phyloP scores from a whole-genome alignment of 768 basidiomycete species.

The Leccinellum rugosiceps region DNA sequence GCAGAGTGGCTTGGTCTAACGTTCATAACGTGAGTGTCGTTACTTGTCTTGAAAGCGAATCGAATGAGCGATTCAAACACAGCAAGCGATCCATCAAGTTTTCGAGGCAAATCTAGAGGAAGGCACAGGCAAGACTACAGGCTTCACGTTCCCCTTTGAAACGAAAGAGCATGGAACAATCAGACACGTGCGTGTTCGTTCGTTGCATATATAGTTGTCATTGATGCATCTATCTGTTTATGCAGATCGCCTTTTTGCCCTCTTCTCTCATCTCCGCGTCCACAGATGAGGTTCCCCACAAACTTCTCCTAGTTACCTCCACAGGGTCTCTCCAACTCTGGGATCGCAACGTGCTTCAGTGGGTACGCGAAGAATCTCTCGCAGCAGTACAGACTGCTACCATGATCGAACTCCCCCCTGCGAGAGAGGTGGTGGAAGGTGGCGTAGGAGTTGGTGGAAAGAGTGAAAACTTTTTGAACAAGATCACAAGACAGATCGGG shows the following conservation, averaged over 20 bases:
- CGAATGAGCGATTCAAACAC: background rate
- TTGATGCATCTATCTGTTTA: background rate
- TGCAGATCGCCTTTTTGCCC: constrained; percentile 50
- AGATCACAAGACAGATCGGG: constrained; percentile 53
- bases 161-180: constrained; percentile 65
- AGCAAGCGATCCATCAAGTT: constrained; percentile 57
- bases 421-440: constrained; percentile 22
- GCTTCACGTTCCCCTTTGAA: constrained; percentile 64
- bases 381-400: constrained; percentile 59
- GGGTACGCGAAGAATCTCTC: constrained; percentile 82
- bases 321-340: constrained; percentile 78
- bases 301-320: constrained; percentile 59
- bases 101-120: constrained; percentile 47
- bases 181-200: constrained; percentile 45
- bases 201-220: background rate
- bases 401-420: constrained; percentile 77
- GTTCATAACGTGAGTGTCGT: constrained; percentile 43
- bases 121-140: constrained; percentile 45
- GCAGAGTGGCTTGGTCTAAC: constrained; percentile 68
- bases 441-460: constrained; percentile 1
- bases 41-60: background rate
- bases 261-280: constrained; percentile 36
- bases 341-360: constrained; percentile 56
- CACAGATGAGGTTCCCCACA: constrained; percentile 35
- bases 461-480: constrained; percentile 46